Base-by-base conservation (phyloP, 148 eudicot species). In the Rhododendron ovatum region DNA sequence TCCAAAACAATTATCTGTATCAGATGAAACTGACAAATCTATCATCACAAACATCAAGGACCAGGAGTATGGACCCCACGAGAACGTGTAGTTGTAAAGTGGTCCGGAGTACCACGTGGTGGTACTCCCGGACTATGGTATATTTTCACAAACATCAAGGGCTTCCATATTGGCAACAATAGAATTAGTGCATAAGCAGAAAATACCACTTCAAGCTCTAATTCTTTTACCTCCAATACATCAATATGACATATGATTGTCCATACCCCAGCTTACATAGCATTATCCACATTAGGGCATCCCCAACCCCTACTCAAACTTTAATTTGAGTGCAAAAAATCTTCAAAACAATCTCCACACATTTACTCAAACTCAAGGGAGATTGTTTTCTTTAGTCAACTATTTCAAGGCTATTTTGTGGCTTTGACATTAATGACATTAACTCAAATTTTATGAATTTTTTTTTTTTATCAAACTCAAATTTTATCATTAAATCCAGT, bases 1-100 rank as follows among this genome's bases (percentile, higher is more conserved):
- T 97, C 99, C 91, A 96, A 83, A 55, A 95, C 98, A 86, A 96
- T 93, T 59, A 96, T 94, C 99, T 96, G 91, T 83, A 79, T 75
- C 30, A 82, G 30, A 50, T 80, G 33, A 33, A 41, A 24, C 41
- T 3, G 37, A 26, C 22, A 80, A 80, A 26, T 13, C 39, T 53
- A 14, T 55, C 0, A 55, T 51, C 53, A 0, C 39, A 75, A 18
- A 37, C 11, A n/a, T 45, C 33, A 3, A 45, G 30, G 33, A 35
- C 57, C 7, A 7, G 45, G 45, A 41, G 45, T 41, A 41, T 41
- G 45, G 1, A 41, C 0, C 45, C 8, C 0, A 5, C 8, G 6
- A 41, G 7, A 41, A 41, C 0, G 45, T 41, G 45, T 41, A 1
- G 45, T 41, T 41, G 45, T 41, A 41, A 41, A 41, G 45, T 41